Percentiles rank a stretch among this genome's conserved stretches.
Evolutionary conservation across 2,329 filamentous ascomycete genomes (phyloP).

Genomic region (Colletotrichum australisinense): DNA sequence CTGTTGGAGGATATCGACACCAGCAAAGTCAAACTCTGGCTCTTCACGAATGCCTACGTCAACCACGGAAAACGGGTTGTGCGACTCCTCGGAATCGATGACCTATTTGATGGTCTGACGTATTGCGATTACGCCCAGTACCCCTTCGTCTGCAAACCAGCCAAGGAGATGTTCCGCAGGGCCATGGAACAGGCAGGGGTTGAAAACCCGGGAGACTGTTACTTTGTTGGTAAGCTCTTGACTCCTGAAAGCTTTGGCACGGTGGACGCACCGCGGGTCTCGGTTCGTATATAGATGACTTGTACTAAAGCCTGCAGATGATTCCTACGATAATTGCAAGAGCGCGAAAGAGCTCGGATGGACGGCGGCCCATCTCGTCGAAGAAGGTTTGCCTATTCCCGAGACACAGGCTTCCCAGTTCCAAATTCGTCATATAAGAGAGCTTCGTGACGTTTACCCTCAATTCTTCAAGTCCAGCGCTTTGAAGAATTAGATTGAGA

Average conservation of each 20-base stretch:
- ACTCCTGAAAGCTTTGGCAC: not conserved
- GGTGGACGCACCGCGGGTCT: not conserved
- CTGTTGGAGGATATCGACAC: conserved; percentile 86
- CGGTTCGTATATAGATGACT: not conserved
- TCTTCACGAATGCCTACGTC: conserved; percentile 96
- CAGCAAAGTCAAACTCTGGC: conserved; percentile 88
- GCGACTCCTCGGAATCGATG: conserved; percentile 83
- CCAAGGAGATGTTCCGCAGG: conserved; percentile 84
- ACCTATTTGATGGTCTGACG: conserved; percentile 93
- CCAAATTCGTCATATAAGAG: conserved; percentile 80
- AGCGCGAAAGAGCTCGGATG: conserved; percentile 84
- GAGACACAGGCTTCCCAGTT: conserved; percentile 74
- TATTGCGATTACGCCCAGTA: conserved; percentile 87
- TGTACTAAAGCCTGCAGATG: conserved; percentile 68
- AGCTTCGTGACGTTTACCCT: conserved; percentile 81
- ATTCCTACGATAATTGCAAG: conserved; percentile 85
- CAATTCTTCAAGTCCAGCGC: conserved; percentile 79
- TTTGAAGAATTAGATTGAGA: not conserved
- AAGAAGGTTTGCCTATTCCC: conserved; percentile 76
- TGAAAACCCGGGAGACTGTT: conserved; percentile 77
- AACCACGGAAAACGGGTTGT: conserved; percentile 89
- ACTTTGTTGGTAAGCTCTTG: conserved; percentile 82
- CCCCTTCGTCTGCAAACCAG: conserved; percentile 88
- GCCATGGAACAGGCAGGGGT: conserved; percentile 88
- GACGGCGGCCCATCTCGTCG: conserved; percentile 87